Conservation (phyloP, 257 asterid species). For the Pogostemon cablin region DNA sequence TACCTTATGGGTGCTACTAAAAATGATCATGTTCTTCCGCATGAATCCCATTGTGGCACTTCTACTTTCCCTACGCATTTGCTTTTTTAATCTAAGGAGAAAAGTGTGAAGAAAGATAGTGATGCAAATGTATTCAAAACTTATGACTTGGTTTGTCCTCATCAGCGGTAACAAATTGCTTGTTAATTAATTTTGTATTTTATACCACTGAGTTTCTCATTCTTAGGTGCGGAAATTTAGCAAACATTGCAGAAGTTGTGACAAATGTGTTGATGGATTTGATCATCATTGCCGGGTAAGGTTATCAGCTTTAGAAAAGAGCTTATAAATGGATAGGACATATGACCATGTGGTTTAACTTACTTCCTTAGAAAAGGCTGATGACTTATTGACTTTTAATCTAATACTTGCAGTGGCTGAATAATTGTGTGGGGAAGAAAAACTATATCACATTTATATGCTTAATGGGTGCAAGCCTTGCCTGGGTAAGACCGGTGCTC, state of each 20-base stretch:
- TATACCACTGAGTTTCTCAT: conserved; percentile 24
- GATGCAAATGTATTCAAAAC: not conserved
- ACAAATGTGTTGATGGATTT: conserved; percentile 98
- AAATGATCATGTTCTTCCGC: not conserved
- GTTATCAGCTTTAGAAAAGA: conserved; percentile 30
- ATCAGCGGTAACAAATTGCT: conserved; percentile 11
- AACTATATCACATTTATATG: conserved; percentile 79
- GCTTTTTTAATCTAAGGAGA: not conserved
- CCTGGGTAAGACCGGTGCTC: conserved; percentile 64
- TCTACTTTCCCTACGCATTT: not conserved
- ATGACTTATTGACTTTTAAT: conserved; percentile 31
- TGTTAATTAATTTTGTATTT: conserved; percentile 5
- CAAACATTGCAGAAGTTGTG: conserved; percentile 98
- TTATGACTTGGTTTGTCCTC: not conserved
- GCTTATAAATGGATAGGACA: conserved; percentile 1
- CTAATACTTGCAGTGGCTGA: conserved; percentile 78
- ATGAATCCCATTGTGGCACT: not conserved
- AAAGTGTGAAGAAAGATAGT: not conserved
- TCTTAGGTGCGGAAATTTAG: conserved; percentile 85
- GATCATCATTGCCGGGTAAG: conserved; percentile 99
- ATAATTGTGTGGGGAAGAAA: conserved; percentile 93
- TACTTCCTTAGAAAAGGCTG: not conserved
- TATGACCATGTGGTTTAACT: conserved; percentile 9
- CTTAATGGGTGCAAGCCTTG: conserved; percentile 91
- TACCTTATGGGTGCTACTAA: conserved; percentile 16